Evolutionary conservation across 176 grass and related monocot genomes (phyloP).

Genomic region (Guadua angustifolia): DNA sequence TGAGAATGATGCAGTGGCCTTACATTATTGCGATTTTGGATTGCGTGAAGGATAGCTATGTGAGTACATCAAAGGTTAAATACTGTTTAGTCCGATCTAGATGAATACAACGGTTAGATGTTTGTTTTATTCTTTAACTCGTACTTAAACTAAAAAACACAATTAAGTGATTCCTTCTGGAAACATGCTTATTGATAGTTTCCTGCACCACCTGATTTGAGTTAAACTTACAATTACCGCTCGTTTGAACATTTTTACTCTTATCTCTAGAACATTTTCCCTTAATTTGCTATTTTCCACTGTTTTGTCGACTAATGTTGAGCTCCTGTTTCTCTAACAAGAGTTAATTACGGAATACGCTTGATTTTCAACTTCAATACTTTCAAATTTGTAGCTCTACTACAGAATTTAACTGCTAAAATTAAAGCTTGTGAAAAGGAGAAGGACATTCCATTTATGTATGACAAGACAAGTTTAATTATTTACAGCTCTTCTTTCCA

Average conservation of each 20-base stretch:
- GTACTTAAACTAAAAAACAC: background rate
- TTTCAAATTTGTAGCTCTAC: too few species aligned
- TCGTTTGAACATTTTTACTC: background rate
- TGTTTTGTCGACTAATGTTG: too few species aligned
- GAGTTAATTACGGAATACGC: too few species aligned
- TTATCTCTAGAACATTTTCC: background rate
- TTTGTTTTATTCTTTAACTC: background rate
- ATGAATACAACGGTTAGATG: background rate
- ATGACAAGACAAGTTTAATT: too few species aligned
- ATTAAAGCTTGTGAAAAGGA: too few species aligned
- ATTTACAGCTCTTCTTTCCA: too few species aligned
- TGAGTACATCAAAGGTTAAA: background rate
- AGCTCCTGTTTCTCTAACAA: too few species aligned
- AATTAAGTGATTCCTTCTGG: constrained; percentile 2
- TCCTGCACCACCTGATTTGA: background rate
- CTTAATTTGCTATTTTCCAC: too few species aligned
- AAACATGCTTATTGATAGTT: constrained; percentile 26
- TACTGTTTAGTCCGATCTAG: constrained; percentile 3
- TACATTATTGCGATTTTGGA: background rate
- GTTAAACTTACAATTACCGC: background rate
- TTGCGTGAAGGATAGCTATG: constrained; percentile 5
- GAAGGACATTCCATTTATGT: too few species aligned
- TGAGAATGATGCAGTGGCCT: background rate
- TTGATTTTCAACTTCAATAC: too few species aligned
- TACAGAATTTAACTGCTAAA: too few species aligned